Evolutionary conservation across 2,329 filamentous ascomycete species (phyloP), one percentile per base, ranked within the genome.

Genomic region (Nothopassalora personata): DNA sequence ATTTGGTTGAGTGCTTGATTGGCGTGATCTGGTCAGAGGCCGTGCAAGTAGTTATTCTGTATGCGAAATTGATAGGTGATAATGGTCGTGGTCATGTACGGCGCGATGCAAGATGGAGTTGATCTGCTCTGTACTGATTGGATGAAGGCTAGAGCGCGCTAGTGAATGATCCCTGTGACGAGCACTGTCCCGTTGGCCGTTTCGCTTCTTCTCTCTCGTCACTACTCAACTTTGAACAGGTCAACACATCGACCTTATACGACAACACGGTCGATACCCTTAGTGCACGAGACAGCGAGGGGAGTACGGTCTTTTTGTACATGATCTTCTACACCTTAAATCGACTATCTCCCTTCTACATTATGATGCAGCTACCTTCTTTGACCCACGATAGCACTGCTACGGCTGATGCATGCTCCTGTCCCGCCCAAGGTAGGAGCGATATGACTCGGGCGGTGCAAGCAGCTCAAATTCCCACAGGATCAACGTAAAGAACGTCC

Each of bases 381-480:
- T 59, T 7, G 60, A n/a, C n/a, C 57, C 50, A 23, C 71, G 39
- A 59, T 70, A 73, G 30, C 64, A 69, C 50, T 68, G 60, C 52
- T 67, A 46, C 30, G 71, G 70, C 5, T 55, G 49, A 58, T 68
- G 68, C 13, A 70, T 72, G 4, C 73, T 47, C 18, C 59, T 61
- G 55, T 73, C 72, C 9, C 61, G 47, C 3, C 64, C 64, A 1
- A 53, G 56, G 45, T 67, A 70, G 4, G 61, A 59, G 6, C 60
- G 58, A 5, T 72, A 60, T 18, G 58, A 56, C 18, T 60, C 56
- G 8, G 69, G 66, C 13, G 61, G 54, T 19, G 60, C 57, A 30
- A 60, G 45, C 2, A 73, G 46, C 51, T 71, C 66, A 43, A 73
- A 72, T n/a, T 66, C 62, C 71, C 69, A 72, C 15, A 73, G 4